Evolutionary conservation across 495 filamentous ascomycete species (phyloP).

Genomic region (Penicillium nucicola): DNA sequence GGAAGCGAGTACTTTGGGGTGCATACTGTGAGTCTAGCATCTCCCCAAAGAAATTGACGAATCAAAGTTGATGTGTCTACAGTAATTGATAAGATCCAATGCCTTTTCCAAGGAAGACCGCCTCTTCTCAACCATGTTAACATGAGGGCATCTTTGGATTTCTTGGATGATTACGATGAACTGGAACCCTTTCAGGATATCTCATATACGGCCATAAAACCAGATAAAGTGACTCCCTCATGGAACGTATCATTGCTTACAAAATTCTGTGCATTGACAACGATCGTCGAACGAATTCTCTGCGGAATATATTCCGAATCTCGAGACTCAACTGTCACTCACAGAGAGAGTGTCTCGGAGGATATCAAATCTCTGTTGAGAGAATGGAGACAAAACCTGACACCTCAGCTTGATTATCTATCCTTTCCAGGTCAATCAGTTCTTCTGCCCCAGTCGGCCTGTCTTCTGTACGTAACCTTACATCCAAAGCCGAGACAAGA

Average conservation of each 20-base stretch:
- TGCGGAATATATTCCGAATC: slow-evolving; percentile 31
- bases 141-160: slow-evolving; percentile 25
- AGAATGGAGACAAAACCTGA: slow-evolving; percentile 22
- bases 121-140: slow-evolving; percentile 27
- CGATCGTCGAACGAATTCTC: slow-evolving; percentile 28
- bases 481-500: not conserved
- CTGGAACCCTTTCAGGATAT: slow-evolving; percentile 28
- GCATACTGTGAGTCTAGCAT: slow-evolving; percentile 30
- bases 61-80: not conserved
- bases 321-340: slow-evolving; percentile 10
- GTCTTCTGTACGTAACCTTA: slow-evolving; percentile 18
- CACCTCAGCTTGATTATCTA: slow-evolving; percentile 23
- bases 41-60: too few relatives aligned
- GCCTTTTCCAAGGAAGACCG: slow-evolving; percentile 32
- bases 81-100: slow-evolving; percentile 35
- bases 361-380: slow-evolving; percentile 23
- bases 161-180: slow-evolving; percentile 34
- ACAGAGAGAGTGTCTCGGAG: slow-evolving; percentile 13
- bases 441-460: slow-evolving; percentile 19
- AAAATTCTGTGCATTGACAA: slow-evolving; percentile 28
- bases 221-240: slow-evolving; percentile 13
- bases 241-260: slow-evolving; percentile 29
- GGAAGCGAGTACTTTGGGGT: slow-evolving; percentile 39
- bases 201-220: slow-evolving; percentile 15
- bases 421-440: slow-evolving; percentile 10